Base-by-base conservation (phyloP, 768 basidiomycete genomes). In the Podaxis carcinomalis region DNA sequence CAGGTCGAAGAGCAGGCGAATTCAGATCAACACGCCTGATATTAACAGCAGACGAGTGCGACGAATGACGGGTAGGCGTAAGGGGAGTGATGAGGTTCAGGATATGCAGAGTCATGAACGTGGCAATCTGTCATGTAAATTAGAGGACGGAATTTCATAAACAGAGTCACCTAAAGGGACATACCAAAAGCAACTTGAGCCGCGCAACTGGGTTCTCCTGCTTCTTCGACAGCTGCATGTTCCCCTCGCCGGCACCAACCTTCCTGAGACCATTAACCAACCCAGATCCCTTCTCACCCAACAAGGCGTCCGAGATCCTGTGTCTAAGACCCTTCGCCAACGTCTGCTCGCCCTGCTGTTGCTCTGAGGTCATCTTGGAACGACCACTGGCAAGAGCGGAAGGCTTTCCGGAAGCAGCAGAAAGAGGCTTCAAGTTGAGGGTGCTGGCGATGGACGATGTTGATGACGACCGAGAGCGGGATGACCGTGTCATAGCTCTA, bases 41-140 rank as follows among this genome's bases (percentile, higher is more conserved):
- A 61, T 69, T 65, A 74, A 64, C 65, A 28, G 67, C 66, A 14
- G 68, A 54, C 23, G 66, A 56, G 16, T 65, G 59, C n/a, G 57
- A 51, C 78, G 61, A 81, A 74, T 65, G 80, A 66, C 73, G 84
- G 65, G 60, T 84, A 71, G 66, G 85, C 0, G 95, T 89, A 52
- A 99, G 83, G 0, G 97, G 95, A 0, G 95, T 91, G 72, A 89
- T 90, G 61, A 98, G 84, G 78, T 98, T 98, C 63, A 97, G 83
- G 57, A 95, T 84, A 66, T 99, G 97, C 2, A 99, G 76, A 0
- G 87, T 87, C 65, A 96, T 80, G 83, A 98, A 99, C 2, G 95
- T 88, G 16, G 88, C 87, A 66, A 99, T 93, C 87, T 89, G 42
- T 19, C n/a, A 64, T 11, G 32, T 51, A 4, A 60, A 37, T 32